Evolutionary conservation across 768 basidiomycete species (phyloP), one percentile per base, ranked within the genome.

Genomic region (Tremella fuciformis): DNA sequence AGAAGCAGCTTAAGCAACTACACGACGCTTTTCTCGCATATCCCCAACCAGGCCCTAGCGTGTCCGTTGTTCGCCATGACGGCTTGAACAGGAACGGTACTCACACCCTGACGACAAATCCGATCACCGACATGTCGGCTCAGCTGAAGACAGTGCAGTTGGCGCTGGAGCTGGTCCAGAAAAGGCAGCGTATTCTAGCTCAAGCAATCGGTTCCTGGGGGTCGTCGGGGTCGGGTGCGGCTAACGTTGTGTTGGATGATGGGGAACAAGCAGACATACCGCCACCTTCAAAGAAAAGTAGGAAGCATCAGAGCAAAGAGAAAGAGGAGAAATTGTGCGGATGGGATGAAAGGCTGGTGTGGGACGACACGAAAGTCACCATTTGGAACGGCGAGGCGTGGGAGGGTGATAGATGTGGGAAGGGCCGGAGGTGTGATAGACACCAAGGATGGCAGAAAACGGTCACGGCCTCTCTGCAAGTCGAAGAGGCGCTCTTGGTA

Each of bases 381-480:
- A 34, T 34, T 8, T 22, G 49, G 22, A 34, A 51, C 24, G 59
- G 47, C 38, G 54, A 56, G 21, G n/a, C 41, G 22, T 42, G 37
- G 48, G 48, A 50, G 8, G 29, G 52, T 38, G 49, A 50, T 19
- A 22, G 8, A 11, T n/a, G 13, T 8, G 57, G 44, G 13, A 59
- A 53, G 7, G 55, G 53, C 41, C 55, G 63, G 44, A 44, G 59
- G 42, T 71, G 70, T 50, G 70, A 71, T 57, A 44, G 70, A 13
- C 70, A 69, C 64, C 57, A 65, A 51, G 65, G 67, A 58, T 72
- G 70, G 67, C 70, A 67, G 41, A 72, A 63, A 50, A 67, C 60
- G 1, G 50, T 63, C 8, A 54, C 50, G 13, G 62, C 50, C 11
- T 52, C 46, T 13, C 48, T 68, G 16, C 65, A 69, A 11, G 34